Evolutionary conservation across 1,284 basidiomycete species (phyloP).

Genomic region (Naganishia cerealis): DNA sequence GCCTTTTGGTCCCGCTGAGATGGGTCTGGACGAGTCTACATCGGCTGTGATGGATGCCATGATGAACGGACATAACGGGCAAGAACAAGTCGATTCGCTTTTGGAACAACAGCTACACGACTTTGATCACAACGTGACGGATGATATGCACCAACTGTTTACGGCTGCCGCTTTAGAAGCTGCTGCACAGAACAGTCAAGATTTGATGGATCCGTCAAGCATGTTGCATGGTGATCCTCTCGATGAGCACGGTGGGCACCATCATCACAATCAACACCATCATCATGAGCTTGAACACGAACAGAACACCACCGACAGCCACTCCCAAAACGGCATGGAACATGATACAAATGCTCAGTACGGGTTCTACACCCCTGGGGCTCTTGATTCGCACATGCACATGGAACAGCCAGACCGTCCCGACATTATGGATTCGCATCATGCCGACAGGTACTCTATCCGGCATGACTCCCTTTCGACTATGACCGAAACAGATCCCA

Average conservation of each 20-base stretch:
- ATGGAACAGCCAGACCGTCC: conserved; percentile 2
- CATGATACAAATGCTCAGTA: conserved; percentile 5
- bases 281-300: conserved; percentile 14
- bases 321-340: neutral
- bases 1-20: conserved; percentile 27
- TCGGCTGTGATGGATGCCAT: conserved; percentile 25
- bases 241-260: conserved; percentile 2
- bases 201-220: conserved; percentile 17
- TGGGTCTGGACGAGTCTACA: conserved; percentile 24
- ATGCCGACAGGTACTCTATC: conserved; percentile 2
- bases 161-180: conserved; percentile 25
- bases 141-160: conserved; percentile 27
- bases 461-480: conserved; percentile 26
- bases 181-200: conserved; percentile 20
- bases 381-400: conserved; percentile 1
- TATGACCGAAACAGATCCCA: conserved; percentile 12
- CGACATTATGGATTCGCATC: neutral
- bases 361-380: conserved; percentile 11
- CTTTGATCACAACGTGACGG: conserved; percentile 18
- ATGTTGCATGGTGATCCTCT: conserved; percentile 1
- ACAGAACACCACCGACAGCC: neutral
- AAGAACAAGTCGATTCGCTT: conserved; percentile 5
- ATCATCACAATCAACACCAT: neutral
- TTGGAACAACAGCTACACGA: conserved; percentile 14
- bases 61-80: conserved; percentile 12